Base-by-base conservation (phyloP, 306 rosid species). In the Dicorynia guianensis region DNA sequence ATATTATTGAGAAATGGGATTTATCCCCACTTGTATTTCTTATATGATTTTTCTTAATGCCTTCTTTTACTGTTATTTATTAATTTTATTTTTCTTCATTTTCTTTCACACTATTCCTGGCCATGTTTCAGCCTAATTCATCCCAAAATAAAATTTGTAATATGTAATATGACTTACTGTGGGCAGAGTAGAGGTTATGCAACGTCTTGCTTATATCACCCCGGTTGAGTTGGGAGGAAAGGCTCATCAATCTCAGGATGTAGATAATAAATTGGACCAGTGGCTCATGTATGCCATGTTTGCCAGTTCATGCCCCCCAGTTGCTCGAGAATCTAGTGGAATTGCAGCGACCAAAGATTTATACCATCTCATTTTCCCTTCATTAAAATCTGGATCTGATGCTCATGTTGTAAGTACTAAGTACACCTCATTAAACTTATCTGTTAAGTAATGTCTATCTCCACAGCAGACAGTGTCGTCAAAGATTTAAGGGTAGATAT, bases 201-300 rank as follows among this genome's bases (percentile, higher is more conserved):
- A 93, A 68, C 99, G 99, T 68, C 97, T 96, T 85, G 81, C 91
- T 76, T 93, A 96, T 83, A 83, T 96, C 76, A 92, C 99, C 48
- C 94, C 99, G 25, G 72, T 88, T 76, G 99, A 96, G 85, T 85
- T 96, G 88, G 99, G 98, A 61, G 99, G 97, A 67, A 96, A 90
- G 86, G 96, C 96, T 80, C 96, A 96, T 84, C 96, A 81, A 57
- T 89, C 97, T 7, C 98, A 90, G 82, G 99, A 96, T 83, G 85
- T 92, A 38, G 99, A 96, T 85, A 96, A 77, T 87, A 96, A 96
- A 83, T 80, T 93, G 73, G 99, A 96, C 79, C 99, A 96, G 86
- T 96, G 99, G 99, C 96, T 93, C 73, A 89, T 93, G 96, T 96
- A 96, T 76, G 90, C 99, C 39, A 90, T 96, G 96, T 93, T 96